Conservation (phyloP, 2,329 filamentous ascomycete genomes). For the Paramyrothecium sp. region DNA sequence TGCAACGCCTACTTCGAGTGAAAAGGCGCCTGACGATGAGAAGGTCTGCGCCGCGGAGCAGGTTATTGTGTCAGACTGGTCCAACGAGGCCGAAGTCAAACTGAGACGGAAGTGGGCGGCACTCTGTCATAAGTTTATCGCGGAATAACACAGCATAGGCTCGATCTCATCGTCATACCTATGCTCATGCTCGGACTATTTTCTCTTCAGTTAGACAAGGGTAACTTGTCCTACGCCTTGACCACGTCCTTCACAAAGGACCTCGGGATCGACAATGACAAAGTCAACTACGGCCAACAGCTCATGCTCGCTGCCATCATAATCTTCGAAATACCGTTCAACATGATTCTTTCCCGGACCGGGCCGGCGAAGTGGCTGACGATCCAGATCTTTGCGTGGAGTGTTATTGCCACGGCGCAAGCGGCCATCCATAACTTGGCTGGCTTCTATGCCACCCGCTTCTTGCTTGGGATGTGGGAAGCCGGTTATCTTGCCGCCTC, state of each 20-base stretch:
- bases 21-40: background rate
- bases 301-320: conserved; percentile 45
- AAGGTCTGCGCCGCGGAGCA: background rate
- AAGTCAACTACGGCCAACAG: conserved; percentile 48
- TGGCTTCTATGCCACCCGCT: conserved; percentile 14
- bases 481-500: conserved; percentile 17
- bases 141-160: background rate
- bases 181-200: conserved; percentile 15
- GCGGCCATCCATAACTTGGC: conserved; percentile 10
- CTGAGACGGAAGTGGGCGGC: conserved; percentile 3
- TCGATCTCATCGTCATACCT: conserved; percentile 16
- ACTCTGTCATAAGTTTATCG: no score
- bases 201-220: conserved; percentile 20
- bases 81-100: background rate
- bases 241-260: conserved; percentile 46
- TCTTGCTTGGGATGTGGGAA: conserved; percentile 16
- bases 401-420: conserved; percentile 13
- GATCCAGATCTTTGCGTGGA: conserved; percentile 14
- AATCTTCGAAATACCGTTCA: conserved; percentile 28
- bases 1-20: background rate
- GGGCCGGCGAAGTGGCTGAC: conserved; percentile 11
- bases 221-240: conserved; percentile 43
- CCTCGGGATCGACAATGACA: conserved; percentile 43
- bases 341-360: conserved; percentile 8
- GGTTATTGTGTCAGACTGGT: conserved; percentile 6